Percentiles rank a stretch among this genome's conserved stretches.
Conservation (phyloP, 1,284 basidiomycete species). For the Ganoderma resinaceum region DNA sequence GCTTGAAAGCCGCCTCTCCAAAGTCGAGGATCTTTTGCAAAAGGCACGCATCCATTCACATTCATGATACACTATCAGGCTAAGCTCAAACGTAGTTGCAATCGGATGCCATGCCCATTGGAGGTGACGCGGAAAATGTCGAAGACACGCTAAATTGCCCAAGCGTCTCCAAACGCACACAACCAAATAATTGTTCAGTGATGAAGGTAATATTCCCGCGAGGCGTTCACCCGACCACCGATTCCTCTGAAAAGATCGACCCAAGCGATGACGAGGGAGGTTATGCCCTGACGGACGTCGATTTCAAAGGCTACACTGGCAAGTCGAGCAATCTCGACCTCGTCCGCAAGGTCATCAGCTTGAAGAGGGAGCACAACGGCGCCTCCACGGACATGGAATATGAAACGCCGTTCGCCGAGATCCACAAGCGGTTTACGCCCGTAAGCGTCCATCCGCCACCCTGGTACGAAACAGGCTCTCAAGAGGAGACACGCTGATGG, state of each 20-base stretch:
- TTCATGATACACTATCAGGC: no score
- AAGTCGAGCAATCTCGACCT: constrained; percentile 76
- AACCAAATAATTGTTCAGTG: background rate
- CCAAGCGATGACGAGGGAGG: constrained; percentile 46
- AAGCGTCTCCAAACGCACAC: background rate
- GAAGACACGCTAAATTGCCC: background rate
- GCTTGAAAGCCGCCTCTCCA: background rate
- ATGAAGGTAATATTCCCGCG: background rate
- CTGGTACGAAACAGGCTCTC: background rate
- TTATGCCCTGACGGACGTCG: constrained; percentile 42
- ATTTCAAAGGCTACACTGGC: constrained; percentile 66
- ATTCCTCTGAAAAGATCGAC: constrained; percentile 35
- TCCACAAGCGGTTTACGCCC: background rate
- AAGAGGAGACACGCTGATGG: background rate
- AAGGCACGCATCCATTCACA: background rate
- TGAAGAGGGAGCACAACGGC: constrained; percentile 50
- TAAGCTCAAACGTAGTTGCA: background rate
- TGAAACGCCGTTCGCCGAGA: no score
- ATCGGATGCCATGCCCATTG: background rate
- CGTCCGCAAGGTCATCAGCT: constrained; percentile 67
- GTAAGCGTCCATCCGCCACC: background rate
- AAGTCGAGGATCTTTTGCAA: background rate
- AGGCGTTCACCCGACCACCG: background rate
- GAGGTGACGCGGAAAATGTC: background rate
- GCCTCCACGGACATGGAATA: background rate